Base-by-base conservation (phyloP, 139 green algal genomes). In the Choricystis sp. region DNA sequence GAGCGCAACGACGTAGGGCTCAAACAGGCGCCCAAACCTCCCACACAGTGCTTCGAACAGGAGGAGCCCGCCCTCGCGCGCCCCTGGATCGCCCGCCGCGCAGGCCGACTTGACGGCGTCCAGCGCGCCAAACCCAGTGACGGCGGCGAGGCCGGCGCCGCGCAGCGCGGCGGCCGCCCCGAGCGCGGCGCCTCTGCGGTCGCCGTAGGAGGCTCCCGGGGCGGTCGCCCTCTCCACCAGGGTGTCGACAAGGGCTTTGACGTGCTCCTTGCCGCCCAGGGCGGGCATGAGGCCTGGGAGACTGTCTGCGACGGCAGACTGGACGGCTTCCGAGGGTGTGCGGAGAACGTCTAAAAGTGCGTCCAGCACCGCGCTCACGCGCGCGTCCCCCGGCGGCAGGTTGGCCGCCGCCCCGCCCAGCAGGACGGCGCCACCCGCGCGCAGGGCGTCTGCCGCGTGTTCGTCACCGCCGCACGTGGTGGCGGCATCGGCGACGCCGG, bases 1-100 rank as follows among this genome's bases (percentile, higher is more conserved):
- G 60, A 97, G 84, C 65, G 90, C 81, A 63, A 96, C 91, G 55
- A 99, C 81, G 75, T 99, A 99, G n/a, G 93, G 93, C 74, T 99
- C 93, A 77, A 99, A 99, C 30, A 98, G 81, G 48, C 77, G 72
- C 49, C 91, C 93, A 62, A 98, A 77, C 71, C 85, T 90, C 30
- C 91, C 81, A 61, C 68, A 84, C n/a, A 99, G 74, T 65, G 81
- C 91, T 79, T 97, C 93, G 61, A 98, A 95, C 0, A 82, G 86
- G 31, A 91, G 76, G 66, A 99, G 75, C 3, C 81, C 83, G 31
- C 91, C 92, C 73, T 98, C 91, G 26, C 86, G 66, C 1, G 71
- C 63, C 0, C 71, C 57, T 5, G 77, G 66, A 25, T 79, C 69
- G 4, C 26, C 66, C 77, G 92, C 87, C 71, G 91, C 83, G 29